These are phyloP conservation scores for Nothopassalora personata DNA, from an alignment of 2,329 filamentous ascomycete genomes.

Conservation along the genomic window DNA sequence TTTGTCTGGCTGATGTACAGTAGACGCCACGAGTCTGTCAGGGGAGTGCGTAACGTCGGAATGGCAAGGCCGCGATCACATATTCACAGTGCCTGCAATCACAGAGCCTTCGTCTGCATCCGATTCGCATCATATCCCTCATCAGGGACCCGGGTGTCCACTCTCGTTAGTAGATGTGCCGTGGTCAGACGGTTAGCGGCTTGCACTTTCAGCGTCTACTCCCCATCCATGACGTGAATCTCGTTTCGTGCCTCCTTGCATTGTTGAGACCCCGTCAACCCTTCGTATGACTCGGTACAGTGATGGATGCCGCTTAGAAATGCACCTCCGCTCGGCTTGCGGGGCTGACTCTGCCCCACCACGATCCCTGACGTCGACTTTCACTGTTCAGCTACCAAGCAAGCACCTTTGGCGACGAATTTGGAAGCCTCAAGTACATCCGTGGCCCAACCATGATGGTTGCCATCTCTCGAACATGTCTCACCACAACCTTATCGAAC, in stretches of 20 bases:
- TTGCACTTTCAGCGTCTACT: too few species aligned
- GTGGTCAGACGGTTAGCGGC: too few species aligned
- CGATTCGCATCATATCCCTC: too few species aligned
- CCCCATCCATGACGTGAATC: too few species aligned
- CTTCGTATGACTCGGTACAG: background rate
- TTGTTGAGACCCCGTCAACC: too few species aligned
- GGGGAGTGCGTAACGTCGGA: background rate
- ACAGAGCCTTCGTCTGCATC: too few species aligned
- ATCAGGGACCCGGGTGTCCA: too few species aligned
- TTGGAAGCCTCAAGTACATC: background rate
- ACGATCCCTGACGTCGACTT: background rate
- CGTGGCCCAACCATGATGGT: background rate
- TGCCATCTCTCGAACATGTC: constrained; percentile 11
- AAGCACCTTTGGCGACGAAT: background rate
- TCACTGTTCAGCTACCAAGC: background rate
- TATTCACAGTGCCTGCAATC: background rate
- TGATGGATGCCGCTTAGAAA: background rate
- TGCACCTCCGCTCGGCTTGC: background rate
- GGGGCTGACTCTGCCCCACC: background rate
- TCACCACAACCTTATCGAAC: constrained; percentile 16
- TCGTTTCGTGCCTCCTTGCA: background rate
- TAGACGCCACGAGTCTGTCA: too few species aligned
- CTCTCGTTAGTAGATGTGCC: too few species aligned
- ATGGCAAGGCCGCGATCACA: background rate
- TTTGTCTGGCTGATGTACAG: too few species aligned